phyloP scores from a whole-genome alignment of 345 rosid genomes.

The Aquilaria sinensis region DNA sequence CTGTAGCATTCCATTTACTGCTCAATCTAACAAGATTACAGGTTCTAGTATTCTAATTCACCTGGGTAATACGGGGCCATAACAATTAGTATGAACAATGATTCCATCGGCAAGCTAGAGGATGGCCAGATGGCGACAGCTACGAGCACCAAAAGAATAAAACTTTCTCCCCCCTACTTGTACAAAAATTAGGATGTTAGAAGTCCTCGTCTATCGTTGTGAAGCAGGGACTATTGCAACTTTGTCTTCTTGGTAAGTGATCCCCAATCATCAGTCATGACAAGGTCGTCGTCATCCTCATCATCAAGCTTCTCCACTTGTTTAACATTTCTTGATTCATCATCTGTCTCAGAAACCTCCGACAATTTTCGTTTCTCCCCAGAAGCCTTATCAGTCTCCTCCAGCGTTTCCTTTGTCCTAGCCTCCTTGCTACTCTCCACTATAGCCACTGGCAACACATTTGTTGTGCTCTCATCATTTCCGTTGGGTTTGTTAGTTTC shows the following conservation, averaged over 20 bases:
- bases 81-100: too few species aligned
- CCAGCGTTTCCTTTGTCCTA: slow-evolving; percentile 29
- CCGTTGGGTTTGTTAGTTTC: slow-evolving; percentile 30
- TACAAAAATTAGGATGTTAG: slow-evolving; percentile 47
- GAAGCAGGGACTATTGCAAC: slow-evolving; percentile 24
- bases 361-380: slow-evolving; percentile 58
- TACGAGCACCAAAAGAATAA: slow-evolving; percentile 39
- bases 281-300: slow-evolving; percentile 46
- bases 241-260: slow-evolving; percentile 35
- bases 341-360: slow-evolving; percentile 14
- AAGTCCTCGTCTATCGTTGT: slow-evolving; percentile 14
- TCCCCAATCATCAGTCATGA: slow-evolving; percentile 33
- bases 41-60: too few species aligned
- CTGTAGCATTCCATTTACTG: too few species aligned
- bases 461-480: slow-evolving; percentile 53
- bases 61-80: too few species aligned
- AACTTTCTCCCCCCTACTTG: slow-evolving; percentile 24
- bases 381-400: slow-evolving; percentile 20
- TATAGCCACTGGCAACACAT: slow-evolving; percentile 20
- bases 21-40: too few species aligned
- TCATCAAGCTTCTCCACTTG: slow-evolving; percentile 44
- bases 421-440: slow-evolving; percentile 12
- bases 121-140: too few species aligned
- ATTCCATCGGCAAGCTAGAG: too few species aligned
- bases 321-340: slow-evolving; percentile 25